A percentile compares a stretch with the other conserved stretches of the same genome.
phyloP scores from a whole-genome alignment of 108 stramenopile species.

The Schizochytrium sp. region DNA sequence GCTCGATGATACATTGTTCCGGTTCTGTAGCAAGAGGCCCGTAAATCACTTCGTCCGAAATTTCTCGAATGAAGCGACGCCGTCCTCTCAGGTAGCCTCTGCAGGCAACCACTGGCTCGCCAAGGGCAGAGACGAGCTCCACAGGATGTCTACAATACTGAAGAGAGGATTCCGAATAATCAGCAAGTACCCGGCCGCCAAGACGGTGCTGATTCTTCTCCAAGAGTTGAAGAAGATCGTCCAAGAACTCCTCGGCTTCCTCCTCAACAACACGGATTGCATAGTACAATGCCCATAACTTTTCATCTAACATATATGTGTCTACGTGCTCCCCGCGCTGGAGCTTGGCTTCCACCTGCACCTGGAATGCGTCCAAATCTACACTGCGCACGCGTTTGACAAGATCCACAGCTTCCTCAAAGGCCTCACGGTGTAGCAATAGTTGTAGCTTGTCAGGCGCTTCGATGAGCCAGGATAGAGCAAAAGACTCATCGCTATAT shows the following conservation, averaged over 20 bases:
- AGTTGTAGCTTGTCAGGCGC: constrained; percentile 30
- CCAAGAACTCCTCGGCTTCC: background rate
- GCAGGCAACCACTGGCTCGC: background rate
- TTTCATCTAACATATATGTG: constrained; percentile 33
- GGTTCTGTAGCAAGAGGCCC: constrained; percentile 52
- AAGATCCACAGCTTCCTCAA: constrained; percentile 23
- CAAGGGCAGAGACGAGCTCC: constrained; percentile 20
- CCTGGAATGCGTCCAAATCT: background rate
- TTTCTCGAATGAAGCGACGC: background rate
- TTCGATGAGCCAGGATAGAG: background rate
- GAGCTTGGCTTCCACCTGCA: background rate
- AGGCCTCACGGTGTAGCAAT: constrained; percentile 16
- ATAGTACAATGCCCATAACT: constrained; percentile 38
- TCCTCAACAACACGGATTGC: constrained; percentile 26
- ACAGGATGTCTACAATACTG: constrained; percentile 25
- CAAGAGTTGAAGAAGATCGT: constrained; percentile 25
- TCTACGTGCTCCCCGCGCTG: constrained; percentile 38
- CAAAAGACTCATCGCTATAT: background rate
- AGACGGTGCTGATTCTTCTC: constrained; percentile 22
- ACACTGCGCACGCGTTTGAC: constrained; percentile 6
- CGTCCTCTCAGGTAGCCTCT: background rate
- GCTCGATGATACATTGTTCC: constrained; percentile 42
- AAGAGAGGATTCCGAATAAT: background rate
- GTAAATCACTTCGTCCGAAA: constrained; percentile 49
- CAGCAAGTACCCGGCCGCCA: background rate